Conservation (phyloP, 345 rosid species). For the Salix suchowensis region DNA sequence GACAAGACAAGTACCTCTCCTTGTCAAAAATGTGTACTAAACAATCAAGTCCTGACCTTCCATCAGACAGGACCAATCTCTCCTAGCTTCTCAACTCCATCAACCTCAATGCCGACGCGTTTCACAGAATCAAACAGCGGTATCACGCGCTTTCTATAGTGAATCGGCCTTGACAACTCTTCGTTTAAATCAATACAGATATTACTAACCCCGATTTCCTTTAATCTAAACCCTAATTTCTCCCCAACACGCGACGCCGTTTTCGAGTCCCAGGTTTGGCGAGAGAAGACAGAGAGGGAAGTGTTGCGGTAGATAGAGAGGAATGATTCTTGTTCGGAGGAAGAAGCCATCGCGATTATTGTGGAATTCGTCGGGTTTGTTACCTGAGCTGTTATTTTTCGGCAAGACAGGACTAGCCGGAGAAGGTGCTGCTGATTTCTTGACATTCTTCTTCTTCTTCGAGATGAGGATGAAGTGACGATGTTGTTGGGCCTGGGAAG, state of each 20-base stretch:
- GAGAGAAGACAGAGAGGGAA: conserved; percentile 51
- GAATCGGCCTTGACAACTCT: conserved; percentile 67
- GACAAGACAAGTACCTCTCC: background rate
- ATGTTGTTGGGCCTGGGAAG: background rate
- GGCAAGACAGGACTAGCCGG: conserved; percentile 73
- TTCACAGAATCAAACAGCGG: conserved; percentile 78
- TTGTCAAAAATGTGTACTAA: background rate
- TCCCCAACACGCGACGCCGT: conserved; percentile 84
- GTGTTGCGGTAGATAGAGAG: conserved; percentile 53
- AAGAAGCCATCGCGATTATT: conserved; percentile 86
- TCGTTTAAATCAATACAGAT: conserved; percentile 54
- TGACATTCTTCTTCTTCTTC: conserved; percentile 5
- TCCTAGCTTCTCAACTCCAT: conserved; percentile 54
- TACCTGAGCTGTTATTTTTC: conserved; percentile 81
- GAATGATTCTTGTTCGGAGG: conserved; percentile 63
- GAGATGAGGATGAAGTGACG: background rate
- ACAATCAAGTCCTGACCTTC: background rate
- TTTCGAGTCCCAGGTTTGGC: conserved; percentile 57
- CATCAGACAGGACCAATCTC: conserved; percentile 25
- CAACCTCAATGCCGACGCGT: conserved; percentile 61
- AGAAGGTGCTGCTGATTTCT: conserved; percentile 53
- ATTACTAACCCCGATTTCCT: conserved; percentile 52
- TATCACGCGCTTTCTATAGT: conserved; percentile 54
- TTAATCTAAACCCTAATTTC: conserved; percentile 63
- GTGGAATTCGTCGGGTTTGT: conserved; percentile 51